Evolutionary conservation across 306 rosid genomes (phyloP).

Genomic region (Trifolium subterraneum): DNA sequence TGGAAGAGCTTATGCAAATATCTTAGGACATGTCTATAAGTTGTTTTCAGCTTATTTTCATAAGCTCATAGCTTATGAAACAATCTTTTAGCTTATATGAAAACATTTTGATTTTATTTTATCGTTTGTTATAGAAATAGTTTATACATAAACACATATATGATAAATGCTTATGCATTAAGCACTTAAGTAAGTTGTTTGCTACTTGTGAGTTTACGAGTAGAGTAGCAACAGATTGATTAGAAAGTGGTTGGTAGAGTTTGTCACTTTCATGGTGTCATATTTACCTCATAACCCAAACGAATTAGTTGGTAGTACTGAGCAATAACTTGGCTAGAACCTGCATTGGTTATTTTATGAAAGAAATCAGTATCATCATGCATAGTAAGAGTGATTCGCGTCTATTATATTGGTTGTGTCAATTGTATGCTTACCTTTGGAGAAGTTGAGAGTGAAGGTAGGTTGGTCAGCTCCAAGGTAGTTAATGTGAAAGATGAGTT

Average conservation of each 20-base stretch:
- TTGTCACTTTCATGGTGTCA: background rate
- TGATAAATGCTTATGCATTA: background rate
- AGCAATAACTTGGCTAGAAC: conserved; percentile 94
- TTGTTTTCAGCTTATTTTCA: background rate
- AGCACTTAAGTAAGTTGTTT: background rate
- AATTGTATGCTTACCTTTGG: conserved; percentile 59
- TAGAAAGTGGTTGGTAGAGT: background rate
- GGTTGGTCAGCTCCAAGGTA: conserved; percentile 96
- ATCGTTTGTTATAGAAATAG: background rate
- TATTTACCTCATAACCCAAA: conserved; percentile 77
- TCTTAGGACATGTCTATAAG: background rate
- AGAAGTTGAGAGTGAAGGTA: conserved; percentile 95
- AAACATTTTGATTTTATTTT: background rate
- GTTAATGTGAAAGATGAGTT: conserved; percentile 93
- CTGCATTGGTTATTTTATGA: conserved; percentile 50
- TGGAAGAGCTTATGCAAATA: background rate
- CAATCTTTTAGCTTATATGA: background rate
- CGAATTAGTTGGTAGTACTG: conserved; percentile 68
- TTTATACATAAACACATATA: background rate
- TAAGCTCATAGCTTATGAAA: background rate
- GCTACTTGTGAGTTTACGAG: background rate
- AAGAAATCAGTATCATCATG: conserved; percentile 1
- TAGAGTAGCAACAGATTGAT: background rate
- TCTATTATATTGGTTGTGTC: background rate
- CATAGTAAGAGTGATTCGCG: background rate